Percentiles rank a stretch among this genome's conserved stretches.
Conservation (phyloP, 148 eudicot genomes). For the Vaccinium myrtillus region DNA sequence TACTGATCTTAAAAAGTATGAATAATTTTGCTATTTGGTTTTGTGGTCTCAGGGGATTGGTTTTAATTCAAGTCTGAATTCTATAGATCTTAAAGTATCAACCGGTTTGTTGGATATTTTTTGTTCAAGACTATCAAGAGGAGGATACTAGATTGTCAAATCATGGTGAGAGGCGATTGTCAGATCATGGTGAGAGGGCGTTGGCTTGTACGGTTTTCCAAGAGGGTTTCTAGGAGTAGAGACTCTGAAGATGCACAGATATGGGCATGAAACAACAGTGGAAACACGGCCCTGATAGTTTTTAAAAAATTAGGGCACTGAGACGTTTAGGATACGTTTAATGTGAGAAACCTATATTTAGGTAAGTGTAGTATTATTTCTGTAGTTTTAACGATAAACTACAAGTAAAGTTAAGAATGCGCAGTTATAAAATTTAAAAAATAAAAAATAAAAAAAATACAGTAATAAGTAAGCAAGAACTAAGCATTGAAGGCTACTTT, state of each 20-base stretch:
- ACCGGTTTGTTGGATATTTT: too few species aligned
- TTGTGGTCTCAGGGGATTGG: too few species aligned
- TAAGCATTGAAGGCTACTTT: neutral
- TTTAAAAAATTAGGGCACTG: neutral
- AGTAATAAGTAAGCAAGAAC: neutral
- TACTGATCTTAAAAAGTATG: too few species aligned
- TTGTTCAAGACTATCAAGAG: too few species aligned
- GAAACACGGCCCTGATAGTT: neutral
- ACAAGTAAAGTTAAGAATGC: neutral
- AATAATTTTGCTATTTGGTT: too few species aligned
- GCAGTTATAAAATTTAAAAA: neutral
- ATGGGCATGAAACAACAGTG: neutral
- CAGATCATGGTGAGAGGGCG: neutral
- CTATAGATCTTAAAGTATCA: too few species aligned
- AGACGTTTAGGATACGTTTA: neutral
- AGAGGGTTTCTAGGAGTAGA: neutral
- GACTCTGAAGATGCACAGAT: neutral
- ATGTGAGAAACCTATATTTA: neutral
- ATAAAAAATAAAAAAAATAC: too few species aligned
- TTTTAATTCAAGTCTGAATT: too few species aligned
- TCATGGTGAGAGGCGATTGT: neutral
- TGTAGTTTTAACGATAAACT: neutral
- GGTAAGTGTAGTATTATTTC: neutral
- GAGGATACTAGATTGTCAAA: too few species aligned
- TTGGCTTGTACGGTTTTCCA: neutral